Evolutionary conservation across 2,329 filamentous ascomycete genomes (phyloP).

Genomic region (Arthroderma sp.): DNA sequence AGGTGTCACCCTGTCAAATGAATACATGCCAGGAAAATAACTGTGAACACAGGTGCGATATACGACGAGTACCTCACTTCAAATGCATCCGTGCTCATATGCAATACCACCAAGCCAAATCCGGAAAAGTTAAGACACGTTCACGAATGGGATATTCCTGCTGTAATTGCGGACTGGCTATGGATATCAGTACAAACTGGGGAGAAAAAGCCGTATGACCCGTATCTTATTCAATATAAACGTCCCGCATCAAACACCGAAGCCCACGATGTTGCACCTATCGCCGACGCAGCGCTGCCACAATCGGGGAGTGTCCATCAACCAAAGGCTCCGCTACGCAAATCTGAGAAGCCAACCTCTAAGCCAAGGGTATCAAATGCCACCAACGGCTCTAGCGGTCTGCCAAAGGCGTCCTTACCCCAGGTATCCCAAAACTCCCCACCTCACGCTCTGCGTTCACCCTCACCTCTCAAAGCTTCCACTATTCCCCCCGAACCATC

Average conservation of each 20-base stretch:
- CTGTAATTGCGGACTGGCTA: conserved; percentile 73
- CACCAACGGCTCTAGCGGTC: neutral
- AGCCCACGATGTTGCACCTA: neutral
- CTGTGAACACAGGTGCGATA: conserved; percentile 42
- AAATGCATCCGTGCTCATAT: conserved; percentile 65
- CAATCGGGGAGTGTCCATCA: neutral
- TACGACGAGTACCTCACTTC: conserved; percentile 68
- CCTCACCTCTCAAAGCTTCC: conserved; percentile 12
- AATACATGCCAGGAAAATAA: conserved; percentile 12
- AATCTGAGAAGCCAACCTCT: too few relatives aligned
- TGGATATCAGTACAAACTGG: conserved; percentile 58
- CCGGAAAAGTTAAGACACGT: conserved; percentile 70
- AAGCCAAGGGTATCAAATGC: neutral
- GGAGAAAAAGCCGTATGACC: conserved; percentile 34
- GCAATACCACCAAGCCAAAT: conserved; percentile 38
- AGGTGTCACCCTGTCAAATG: conserved; percentile 5
- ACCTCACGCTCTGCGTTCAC: conserved; percentile 12
- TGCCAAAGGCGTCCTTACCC: conserved; percentile 6
- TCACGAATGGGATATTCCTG: conserved; percentile 58
- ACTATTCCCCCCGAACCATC: neutral
- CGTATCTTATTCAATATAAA: conserved; percentile 28
- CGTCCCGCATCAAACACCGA: conserved; percentile 13
- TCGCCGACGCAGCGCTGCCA: neutral
- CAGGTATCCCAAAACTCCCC: conserved; percentile 10
- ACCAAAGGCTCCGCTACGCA: too few relatives aligned